Percentiles rank a stretch among this genome's conserved stretches.
These are phyloP conservation scores for Pleurotus ostreatus DNA, from an alignment of 768 basidiomycete genomes.

Conservation along the genomic window DNA sequence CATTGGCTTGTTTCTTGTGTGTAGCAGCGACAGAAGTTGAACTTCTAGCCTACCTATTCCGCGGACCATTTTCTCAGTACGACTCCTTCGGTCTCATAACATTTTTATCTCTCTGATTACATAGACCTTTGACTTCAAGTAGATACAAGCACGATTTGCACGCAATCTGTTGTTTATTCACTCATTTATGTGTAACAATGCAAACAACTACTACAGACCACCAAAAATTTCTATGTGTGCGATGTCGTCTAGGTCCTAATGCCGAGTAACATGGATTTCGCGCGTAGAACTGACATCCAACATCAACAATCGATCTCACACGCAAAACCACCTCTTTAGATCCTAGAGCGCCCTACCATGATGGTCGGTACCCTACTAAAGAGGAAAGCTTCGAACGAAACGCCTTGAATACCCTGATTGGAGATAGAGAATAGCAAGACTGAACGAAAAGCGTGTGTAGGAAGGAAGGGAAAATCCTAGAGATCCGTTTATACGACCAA, in stretches of 20 bases:
- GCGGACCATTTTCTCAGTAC: too few relatives aligned
- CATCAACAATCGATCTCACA: constrained; percentile 21
- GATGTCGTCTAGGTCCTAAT: constrained; percentile 25
- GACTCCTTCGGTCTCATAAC: not conserved
- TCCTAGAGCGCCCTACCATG: constrained; percentile 15
- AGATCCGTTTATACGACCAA: not conserved
- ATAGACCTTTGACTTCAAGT: not conserved
- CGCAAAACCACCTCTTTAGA: constrained; percentile 26
- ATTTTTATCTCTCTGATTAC: not conserved
- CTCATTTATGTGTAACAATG: constrained; percentile 12
- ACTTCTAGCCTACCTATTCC: too few relatives aligned
- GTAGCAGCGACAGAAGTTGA: too few relatives aligned
- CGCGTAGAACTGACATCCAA: constrained; percentile 22
- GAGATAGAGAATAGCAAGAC: constrained; percentile 16
- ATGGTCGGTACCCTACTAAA: constrained; percentile 16
- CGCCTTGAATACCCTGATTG: constrained; percentile 14
- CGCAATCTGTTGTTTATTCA: constrained; percentile 2
- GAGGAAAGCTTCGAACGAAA: constrained; percentile 21
- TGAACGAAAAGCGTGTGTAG: constrained; percentile 1
- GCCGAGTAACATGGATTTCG: constrained; percentile 6
- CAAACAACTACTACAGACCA: not conserved
- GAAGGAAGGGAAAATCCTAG: not conserved
- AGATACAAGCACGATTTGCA: not conserved
- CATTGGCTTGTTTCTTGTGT: not conserved
- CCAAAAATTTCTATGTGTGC: constrained; percentile 12